Base-by-base conservation (phyloP, 2,329 filamentous ascomycete species). In the Madurella mycetomatis region DNA sequence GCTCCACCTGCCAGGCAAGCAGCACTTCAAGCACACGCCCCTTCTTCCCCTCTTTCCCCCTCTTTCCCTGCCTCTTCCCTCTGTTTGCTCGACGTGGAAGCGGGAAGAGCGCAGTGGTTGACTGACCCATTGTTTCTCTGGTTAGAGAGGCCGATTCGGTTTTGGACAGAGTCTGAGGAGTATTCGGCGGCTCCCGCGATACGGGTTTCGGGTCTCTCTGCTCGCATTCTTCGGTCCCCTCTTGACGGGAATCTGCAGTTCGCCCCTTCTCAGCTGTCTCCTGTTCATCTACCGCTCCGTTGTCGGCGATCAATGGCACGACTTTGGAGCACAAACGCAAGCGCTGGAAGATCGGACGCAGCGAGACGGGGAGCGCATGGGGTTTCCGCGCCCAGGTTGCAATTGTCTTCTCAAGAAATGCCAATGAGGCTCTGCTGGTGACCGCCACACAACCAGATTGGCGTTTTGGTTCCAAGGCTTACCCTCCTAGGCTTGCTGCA, bases 21-120 rank as follows among this genome's bases (percentile, higher is more conserved):
- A 55, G 34, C 12, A 17, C 32, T 39, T 25, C 25, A 25, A 25
- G 25, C 25, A 25, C 25, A 25, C 18, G 25, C 53, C 53, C 53
- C 57, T 55, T 52, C 30, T 53, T 48, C 51, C 53, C 55, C 50
- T 55, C 53, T 39, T 37, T 54, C 39, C 54, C 57, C 57, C 54
- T 55, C 51, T 45, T 50, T 52, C 40, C 41, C 32, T 37, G 34
- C 9, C 30, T 42, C 17, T 40, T 48, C 18, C 49, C 48, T 25
- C 30, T 43, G 39, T 18, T 41, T 19, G 8, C 11, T 37, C 34
- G 34, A 37, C 25, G 41, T 25, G 25, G 18, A 13, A 44, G 19
- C 11, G 15, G 19, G 30, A 39, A 16, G 17, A 19, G 37, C 40
- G 40, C 47, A 41, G 11, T 41, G 45, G 9, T 48, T 34, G 32